phyloP scores from a whole-genome alignment of 306 rosid species.

The Hippophae rhamnoides region DNA sequence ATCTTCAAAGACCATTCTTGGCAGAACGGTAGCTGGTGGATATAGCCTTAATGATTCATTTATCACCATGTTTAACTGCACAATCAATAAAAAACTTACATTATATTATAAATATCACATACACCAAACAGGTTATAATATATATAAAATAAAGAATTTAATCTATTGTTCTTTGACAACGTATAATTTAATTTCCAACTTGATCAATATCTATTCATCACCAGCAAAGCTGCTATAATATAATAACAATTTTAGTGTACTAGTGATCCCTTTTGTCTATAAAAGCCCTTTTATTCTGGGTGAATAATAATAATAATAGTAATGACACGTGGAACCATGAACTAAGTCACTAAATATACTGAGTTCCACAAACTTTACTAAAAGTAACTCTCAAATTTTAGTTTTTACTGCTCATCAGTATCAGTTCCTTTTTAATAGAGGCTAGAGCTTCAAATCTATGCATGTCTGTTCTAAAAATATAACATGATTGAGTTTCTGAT shows the following conservation, averaged over 20 bases:
- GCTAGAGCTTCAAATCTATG: no score
- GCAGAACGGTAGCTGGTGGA: conserved; percentile 88
- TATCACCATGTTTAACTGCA: conserved; percentile 84
- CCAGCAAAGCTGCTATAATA: conserved; percentile 9
- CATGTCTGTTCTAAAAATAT: no score
- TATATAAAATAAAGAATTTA: neutral
- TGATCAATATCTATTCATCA: conserved; percentile 5
- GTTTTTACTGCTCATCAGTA: no score
- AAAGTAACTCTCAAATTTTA: neutral
- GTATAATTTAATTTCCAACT: neutral
- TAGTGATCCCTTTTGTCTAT: neutral
- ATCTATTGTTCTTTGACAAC: neutral
- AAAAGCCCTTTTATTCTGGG: neutral
- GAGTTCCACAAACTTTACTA: conserved; percentile 26
- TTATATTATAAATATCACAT: no score
- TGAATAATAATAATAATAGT: neutral
- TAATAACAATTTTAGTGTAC: neutral
- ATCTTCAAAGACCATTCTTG: conserved; percentile 87
- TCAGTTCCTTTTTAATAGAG: no score
- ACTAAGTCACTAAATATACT: conserved; percentile 5
- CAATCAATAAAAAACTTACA: neutral
- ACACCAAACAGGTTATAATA: no score
- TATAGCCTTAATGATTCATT: conserved; percentile 87
- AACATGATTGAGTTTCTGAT: no score
- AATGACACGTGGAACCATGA: conserved; percentile 7